phyloP scores from a whole-genome alignment of 1,139 yeast species.

The Zhuliangozyma blackwelliae region DNA sequence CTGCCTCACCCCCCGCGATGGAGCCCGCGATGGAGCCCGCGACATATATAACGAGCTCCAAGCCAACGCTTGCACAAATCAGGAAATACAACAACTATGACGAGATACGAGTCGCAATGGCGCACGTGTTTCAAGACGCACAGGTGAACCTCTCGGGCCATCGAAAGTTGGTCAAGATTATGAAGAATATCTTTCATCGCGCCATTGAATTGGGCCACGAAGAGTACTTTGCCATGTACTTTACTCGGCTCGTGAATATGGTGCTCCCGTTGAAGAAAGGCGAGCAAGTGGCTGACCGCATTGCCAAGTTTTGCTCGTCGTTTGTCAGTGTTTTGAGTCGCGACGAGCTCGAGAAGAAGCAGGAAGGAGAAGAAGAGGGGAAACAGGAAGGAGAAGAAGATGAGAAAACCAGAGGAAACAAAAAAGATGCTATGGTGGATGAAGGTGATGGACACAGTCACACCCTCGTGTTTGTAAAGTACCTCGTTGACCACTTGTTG shows the following conservation, averaged over 20 bases:
- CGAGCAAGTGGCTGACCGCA: slow-evolving; percentile 71
- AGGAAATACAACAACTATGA: slow-evolving; percentile 19
- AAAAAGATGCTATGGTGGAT: slow-evolving; percentile 9
- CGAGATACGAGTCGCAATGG: slow-evolving; percentile 43
- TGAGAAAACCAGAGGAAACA: slow-evolving; percentile 33
- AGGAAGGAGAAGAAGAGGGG: slow-evolving; percentile 18
- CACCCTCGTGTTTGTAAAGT: slow-evolving; percentile 52
- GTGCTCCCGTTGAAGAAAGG: slow-evolving; percentile 66
- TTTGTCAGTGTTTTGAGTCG: slow-evolving; percentile 53
- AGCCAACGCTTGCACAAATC: slow-evolving; percentile 18
- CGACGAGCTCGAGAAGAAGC: slow-evolving; percentile 22
- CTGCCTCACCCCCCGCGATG: not conserved
- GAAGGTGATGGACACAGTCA: slow-evolving; percentile 28
- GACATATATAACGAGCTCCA: slow-evolving; percentile 1
- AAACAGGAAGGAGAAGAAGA: slow-evolving; percentile 11
- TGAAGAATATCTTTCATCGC: slow-evolving; percentile 55
- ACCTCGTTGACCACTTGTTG: slow-evolving; percentile 60
- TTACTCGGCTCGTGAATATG: slow-evolving; percentile 59
- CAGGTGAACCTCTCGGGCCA: slow-evolving; percentile 74
- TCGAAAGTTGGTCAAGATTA: slow-evolving; percentile 62
- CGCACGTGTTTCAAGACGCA: slow-evolving; percentile 76
- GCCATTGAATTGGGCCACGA: slow-evolving; percentile 51
- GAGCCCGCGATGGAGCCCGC: slow-evolving; percentile 1
- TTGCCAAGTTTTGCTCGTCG: slow-evolving; percentile 67
- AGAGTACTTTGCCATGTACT: slow-evolving; percentile 55